These are phyloP conservation scores for Myrica gale DNA, from an alignment of 306 rosid species.

Conservation along the genomic window DNA sequence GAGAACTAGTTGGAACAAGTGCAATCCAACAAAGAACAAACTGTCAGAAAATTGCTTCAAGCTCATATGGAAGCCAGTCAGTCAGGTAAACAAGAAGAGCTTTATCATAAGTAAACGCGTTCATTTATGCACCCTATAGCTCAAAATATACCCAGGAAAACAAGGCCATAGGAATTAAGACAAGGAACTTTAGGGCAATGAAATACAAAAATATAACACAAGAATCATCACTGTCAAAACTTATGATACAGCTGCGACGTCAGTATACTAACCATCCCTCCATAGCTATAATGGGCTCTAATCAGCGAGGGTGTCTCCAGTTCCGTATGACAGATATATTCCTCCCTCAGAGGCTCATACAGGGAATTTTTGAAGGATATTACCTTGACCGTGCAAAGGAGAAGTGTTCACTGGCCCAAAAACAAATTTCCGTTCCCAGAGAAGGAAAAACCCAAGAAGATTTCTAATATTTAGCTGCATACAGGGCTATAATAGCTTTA, in stretches of 20 bases:
- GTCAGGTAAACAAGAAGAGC: no score
- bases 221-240: slow-evolving; percentile 49
- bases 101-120: no score
- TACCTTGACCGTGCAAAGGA: background rate
- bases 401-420: background rate
- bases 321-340: background rate
- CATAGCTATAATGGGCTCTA: slow-evolving; percentile 9
- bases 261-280: slow-evolving; percentile 25
- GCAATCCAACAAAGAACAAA: no score
- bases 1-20: no score
- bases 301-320: slow-evolving; percentile 6
- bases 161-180: background rate
- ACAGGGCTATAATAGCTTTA: slow-evolving; percentile 31
- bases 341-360: background rate
- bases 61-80: no score
- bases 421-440: background rate
- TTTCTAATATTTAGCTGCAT: slow-evolving; percentile 8
- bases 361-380: background rate
- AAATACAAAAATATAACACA: slow-evolving; percentile 32
- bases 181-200: background rate
- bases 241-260: slow-evolving; percentile 40
- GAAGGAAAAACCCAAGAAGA: no score
- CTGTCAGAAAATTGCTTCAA: no score
- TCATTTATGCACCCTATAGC: no score
- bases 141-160: background rate